Evolutionary conservation across 805 yeast genomes (phyloP).

Genomic region (Huiozyma sinensis): DNA sequence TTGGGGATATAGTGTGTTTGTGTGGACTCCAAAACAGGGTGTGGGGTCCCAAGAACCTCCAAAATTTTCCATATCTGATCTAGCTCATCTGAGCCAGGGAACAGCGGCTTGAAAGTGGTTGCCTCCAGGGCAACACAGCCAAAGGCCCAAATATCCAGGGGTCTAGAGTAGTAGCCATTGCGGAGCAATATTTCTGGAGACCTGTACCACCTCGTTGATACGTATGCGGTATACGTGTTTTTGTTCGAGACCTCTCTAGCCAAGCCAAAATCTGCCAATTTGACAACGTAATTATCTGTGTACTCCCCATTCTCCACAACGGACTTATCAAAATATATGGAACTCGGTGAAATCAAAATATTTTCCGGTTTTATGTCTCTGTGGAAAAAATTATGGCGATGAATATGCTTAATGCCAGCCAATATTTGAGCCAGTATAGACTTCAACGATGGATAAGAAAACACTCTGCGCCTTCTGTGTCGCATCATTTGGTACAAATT

Average conservation of each 20-base stretch:
- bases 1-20: conserved; percentile 31
- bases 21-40: conserved; percentile 18
- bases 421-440: conserved; percentile 63
- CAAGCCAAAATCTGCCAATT: conserved; percentile 72
- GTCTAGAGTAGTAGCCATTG: conserved; percentile 49
- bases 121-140: conserved; percentile 69
- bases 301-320: conserved; percentile 18
- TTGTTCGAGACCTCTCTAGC: conserved; percentile 49
- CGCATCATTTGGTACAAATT: conserved; percentile 70
- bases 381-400: conserved; percentile 49
- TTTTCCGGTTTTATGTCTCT: conserved; percentile 94
- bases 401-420: conserved; percentile 76
- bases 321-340: conserved; percentile 38
- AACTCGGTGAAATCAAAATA: conserved; percentile 55
- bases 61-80: conserved; percentile 70
- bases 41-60: conserved; percentile 66
- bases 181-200: conserved; percentile 72
- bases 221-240: conserved; percentile 60
- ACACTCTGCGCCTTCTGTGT: conserved; percentile 40
- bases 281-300: conserved; percentile 44
- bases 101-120: conserved; percentile 63
- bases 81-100: conserved; percentile 71
- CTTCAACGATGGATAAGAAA: conserved; percentile 49
- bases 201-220: conserved; percentile 79
- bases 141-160: conserved; percentile 81